These are phyloP conservation scores for Morella rubra DNA, from an alignment of 306 rosid species.

Conservation along the genomic window DNA sequence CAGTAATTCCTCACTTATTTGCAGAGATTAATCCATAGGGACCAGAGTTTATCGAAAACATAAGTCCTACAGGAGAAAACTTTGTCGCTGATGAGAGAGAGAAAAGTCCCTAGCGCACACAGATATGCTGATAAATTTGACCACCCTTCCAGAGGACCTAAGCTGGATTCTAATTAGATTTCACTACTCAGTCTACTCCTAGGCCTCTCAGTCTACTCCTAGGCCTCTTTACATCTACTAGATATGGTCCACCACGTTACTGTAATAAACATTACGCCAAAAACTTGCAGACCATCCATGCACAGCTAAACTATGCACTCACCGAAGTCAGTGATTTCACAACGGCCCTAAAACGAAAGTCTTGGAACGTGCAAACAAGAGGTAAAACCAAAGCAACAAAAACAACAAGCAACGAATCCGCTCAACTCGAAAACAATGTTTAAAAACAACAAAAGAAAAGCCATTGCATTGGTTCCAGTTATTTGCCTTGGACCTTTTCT, in stretches of 20 bases:
- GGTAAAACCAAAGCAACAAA: conserved; percentile 37
- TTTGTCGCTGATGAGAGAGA: too few relatives aligned
- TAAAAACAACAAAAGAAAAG: conserved; percentile 45
- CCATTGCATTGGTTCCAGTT: conserved; percentile 69
- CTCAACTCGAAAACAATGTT: conserved; percentile 48
- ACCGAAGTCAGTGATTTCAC: conserved; percentile 27
- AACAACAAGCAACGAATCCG: conserved; percentile 59
- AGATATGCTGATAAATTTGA: too few relatives aligned
- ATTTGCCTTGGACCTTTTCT: conserved; percentile 67
- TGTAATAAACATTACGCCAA: conserved; percentile 9
- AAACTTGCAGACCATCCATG: conserved; percentile 38
- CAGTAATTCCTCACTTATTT: too few relatives aligned
- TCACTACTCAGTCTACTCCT: conserved; percentile 7
- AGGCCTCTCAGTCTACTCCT: conserved; percentile 26
- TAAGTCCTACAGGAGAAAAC: too few relatives aligned
- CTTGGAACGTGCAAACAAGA: conserved; percentile 44
- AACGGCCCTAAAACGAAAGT: conserved; percentile 44
- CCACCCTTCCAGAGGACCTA: too few relatives aligned
- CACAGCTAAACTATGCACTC: background rate
- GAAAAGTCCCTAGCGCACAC: too few relatives aligned
- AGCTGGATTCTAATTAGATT: too few relatives aligned
- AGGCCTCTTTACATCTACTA: conserved; percentile 12
- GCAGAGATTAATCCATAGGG: too few relatives aligned
- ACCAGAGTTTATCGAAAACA: too few relatives aligned
- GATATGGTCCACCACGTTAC: conserved; percentile 27